phyloP scores from a whole-genome alignment of 2,329 filamentous ascomycete genomes.

The Ophiostoma perfectum region DNA sequence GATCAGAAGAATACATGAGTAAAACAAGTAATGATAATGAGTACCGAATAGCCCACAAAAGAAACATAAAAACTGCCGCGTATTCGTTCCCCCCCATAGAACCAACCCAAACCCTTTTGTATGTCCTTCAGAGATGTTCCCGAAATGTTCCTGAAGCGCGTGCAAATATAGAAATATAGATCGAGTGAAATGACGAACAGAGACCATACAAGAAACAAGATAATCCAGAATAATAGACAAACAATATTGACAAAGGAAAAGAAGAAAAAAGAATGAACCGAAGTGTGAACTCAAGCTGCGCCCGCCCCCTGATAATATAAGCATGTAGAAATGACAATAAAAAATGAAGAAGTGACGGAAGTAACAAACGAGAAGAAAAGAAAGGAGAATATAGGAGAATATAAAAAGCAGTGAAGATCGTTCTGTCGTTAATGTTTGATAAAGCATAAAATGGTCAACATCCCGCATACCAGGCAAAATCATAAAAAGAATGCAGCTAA shows the following conservation, averaged over 20 bases:
- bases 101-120: conserved; percentile 6
- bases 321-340: background rate
- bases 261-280: background rate
- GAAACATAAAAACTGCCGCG: background rate
- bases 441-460: conserved; percentile 11
- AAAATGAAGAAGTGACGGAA: background rate
- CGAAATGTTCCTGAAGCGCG: background rate
- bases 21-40: background rate
- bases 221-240: background rate
- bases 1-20: background rate
- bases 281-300: background rate
- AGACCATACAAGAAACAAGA: background rate
- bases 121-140: background rate
- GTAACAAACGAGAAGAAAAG: background rate
- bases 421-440: conserved; percentile 20
- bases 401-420: background rate
- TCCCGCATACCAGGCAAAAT: conserved; percentile 17
- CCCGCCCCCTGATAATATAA: background rate
- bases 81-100: background rate
- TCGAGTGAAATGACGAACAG: background rate
- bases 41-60: background rate
- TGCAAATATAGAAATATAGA: background rate
- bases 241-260: background rate
- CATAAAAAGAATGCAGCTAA: background rate
- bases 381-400: background rate